Evolutionary conservation across 1,284 basidiomycete genomes (phyloP), one percentile per base, ranked within the genome.

Genomic region (Athelia psychrophila): DNA sequence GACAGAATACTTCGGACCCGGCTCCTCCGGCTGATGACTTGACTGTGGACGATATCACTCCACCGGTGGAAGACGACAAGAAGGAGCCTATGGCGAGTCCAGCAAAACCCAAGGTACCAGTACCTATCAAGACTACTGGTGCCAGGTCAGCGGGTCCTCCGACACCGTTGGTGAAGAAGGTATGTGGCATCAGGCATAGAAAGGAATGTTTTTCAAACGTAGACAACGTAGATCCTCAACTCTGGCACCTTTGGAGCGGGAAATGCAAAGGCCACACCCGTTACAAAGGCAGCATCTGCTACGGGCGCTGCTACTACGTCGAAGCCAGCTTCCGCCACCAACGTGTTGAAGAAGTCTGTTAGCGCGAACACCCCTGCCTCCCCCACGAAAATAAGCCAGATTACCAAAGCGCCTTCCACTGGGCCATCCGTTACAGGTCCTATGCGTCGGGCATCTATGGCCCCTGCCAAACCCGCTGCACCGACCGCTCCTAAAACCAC

Each of bases 191-290:
- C 15, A 56, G 48, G 49, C 47, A 48, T 60, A 58, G 56, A 40
- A 22, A 33, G 50, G 53, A 50, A 25, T 40, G 46, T 45, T 59
- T 54, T 58, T 61, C 58, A 61, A 59, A 51, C 48, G 59, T 64
- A 49, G 61, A 57, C 55, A 48, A 51, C 55, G 50, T 64, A 90
- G 87, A 77, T 86, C 55, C 72, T 86, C 59, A 83, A 72, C 67
- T 81, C 84, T 54, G 81, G 84, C 58, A 86, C 84, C 57, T 84
- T 86, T 73, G 81, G 83, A 56, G 62, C 78, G 62, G 81, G 83
- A 54, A 60, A 74, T 54, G 71, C 77, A 50, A 88, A 83, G 66
- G 59, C 78, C 57, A 64, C 74, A 9, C 38, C 38, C 48, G 65
- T 75, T 54, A 59, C 78, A 53, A 75, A 80, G 60, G 71, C 76